Evolutionary conservation across 1,284 basidiomycete species (phyloP).

Genomic region (Golubevia sp.): DNA sequence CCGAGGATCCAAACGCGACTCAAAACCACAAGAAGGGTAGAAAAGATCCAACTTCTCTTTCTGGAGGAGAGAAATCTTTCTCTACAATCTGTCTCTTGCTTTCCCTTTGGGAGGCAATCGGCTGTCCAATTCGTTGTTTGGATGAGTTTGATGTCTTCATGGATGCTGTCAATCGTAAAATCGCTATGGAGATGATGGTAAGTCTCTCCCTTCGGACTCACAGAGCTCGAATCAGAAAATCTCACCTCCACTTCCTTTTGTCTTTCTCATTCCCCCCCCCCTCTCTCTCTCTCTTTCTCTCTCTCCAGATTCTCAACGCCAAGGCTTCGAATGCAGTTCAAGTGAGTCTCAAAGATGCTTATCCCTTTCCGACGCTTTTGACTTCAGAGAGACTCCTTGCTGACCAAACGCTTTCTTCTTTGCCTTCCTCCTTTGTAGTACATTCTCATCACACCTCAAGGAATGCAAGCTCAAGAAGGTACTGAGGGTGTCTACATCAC

Average conservation of each 20-base stretch:
- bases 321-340: constrained; percentile 82
- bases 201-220: constrained; percentile 50
- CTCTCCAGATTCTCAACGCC: constrained; percentile 73
- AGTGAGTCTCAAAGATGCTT: background rate
- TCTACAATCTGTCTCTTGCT: constrained; percentile 91
- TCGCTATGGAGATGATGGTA: constrained; percentile 49
- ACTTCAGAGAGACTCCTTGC: too few relatives aligned
- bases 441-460: constrained; percentile 71
- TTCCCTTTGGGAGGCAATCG: constrained; percentile 92
- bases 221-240: constrained; percentile 61
- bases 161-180: constrained; percentile 55
- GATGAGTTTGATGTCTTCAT: constrained; percentile 77
- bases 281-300: too few relatives aligned
- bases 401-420: background rate
- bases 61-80: constrained; percentile 94
- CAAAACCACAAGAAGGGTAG: constrained; percentile 61
- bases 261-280: constrained; percentile 18
- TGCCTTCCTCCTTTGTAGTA: constrained; percentile 63
- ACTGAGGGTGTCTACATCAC: background rate
- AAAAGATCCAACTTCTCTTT: constrained; percentile 66
- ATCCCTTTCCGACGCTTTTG: background rate
- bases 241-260: constrained; percentile 7
- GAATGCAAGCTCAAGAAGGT: constrained; percentile 28
- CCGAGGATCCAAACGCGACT: constrained; percentile 74
- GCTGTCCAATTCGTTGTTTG: constrained; percentile 89